Evolutionary conservation across 352 stramenopile genomes (phyloP).

Genomic region (Phytopythium oedochilum): DNA sequence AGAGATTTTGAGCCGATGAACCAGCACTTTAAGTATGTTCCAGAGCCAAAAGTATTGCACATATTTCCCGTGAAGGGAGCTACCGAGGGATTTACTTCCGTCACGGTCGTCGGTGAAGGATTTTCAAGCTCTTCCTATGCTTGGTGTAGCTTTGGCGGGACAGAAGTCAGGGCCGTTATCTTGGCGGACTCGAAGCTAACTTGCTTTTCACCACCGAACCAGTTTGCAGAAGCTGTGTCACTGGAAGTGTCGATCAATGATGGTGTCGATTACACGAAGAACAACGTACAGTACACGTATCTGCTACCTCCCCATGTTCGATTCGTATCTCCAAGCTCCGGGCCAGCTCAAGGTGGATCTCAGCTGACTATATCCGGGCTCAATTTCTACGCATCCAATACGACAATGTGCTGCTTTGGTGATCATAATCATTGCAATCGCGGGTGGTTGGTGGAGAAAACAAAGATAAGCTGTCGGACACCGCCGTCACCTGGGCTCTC

Average conservation of each 20-base stretch:
- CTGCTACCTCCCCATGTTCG: slow-evolving; percentile 38
- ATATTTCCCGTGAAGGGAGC: slow-evolving; percentile 43
- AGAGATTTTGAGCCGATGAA: slow-evolving; percentile 53
- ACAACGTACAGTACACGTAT: slow-evolving; percentile 63
- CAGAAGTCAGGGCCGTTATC: slow-evolving; percentile 29
- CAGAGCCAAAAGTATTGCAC: slow-evolving; percentile 28
- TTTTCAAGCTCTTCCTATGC: slow-evolving; percentile 21
- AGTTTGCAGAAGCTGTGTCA: slow-evolving; percentile 23
- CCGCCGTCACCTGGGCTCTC: slow-evolving; percentile 24
- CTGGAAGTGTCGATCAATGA: slow-evolving; percentile 85
- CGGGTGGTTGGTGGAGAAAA: slow-evolving; percentile 29
- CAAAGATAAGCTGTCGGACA: slow-evolving; percentile 25
- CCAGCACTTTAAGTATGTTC: slow-evolving; percentile 48
- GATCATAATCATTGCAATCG: slow-evolving; percentile 26
- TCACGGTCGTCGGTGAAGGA: slow-evolving; percentile 41
- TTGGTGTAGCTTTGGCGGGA: slow-evolving; percentile 52
- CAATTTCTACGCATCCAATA: slow-evolving; percentile 53
- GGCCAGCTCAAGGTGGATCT: slow-evolving; percentile 46
- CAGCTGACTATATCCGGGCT: slow-evolving; percentile 43
- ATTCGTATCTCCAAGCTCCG: slow-evolving; percentile 33
- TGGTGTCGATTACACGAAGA: slow-evolving; percentile 84
- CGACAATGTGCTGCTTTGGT: slow-evolving; percentile 63
- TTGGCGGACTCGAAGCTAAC: slow-evolving; percentile 28
- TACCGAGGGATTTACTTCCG: slow-evolving; percentile 43
- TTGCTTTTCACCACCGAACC: slow-evolving; percentile 34